Percentiles rank a stretch among this genome's conserved stretches.
Conservation (phyloP, 176 grass and related monocot genomes). For the Triticum turgidum region DNA sequence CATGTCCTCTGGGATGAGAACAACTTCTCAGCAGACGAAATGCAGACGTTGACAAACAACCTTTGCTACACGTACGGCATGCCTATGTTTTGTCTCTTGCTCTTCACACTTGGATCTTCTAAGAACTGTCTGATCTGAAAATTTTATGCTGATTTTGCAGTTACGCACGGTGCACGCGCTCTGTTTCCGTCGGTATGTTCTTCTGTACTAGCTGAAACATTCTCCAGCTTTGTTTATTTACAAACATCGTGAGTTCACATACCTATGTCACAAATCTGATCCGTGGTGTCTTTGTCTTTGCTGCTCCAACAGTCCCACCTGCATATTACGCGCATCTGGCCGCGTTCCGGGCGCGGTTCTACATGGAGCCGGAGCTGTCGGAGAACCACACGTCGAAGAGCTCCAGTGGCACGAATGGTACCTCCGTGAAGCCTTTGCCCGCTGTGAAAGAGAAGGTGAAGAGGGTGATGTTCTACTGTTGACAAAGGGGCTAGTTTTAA, state of each 20-base stretch:
- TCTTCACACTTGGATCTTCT: not conserved
- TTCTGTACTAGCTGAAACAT: not conserved
- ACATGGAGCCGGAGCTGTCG: conserved; percentile 79
- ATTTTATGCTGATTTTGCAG: conserved; percentile 53
- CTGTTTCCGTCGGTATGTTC: conserved; percentile 91
- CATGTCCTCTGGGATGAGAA: conserved; percentile 92
- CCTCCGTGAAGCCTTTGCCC: conserved; percentile 78
- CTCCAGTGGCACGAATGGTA: conserved; percentile 47
- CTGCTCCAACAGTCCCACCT: conserved; percentile 69
- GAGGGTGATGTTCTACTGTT: conserved; percentile 99
- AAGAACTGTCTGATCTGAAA: conserved; percentile 8
- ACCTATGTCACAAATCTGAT: not conserved
- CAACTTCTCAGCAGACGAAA: conserved; percentile 74
- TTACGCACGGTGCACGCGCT: conserved; percentile 93
- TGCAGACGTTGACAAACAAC: conserved; percentile 99
- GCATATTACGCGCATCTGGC: conserved; percentile 96
- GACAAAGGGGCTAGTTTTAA: conserved; percentile 39
- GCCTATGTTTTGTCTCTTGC: conserved; percentile 7
- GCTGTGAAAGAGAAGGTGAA: conserved; percentile 98
- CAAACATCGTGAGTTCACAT: not conserved
- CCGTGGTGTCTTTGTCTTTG: not conserved
- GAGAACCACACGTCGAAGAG: conserved; percentile 59
- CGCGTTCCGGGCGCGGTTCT: conserved; percentile 93
- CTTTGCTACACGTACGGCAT: conserved; percentile 95
- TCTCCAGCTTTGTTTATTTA: not conserved